Evolutionary conservation across 768 basidiomycete genomes (phyloP).

Genomic region (Peribolospora baueri): DNA sequence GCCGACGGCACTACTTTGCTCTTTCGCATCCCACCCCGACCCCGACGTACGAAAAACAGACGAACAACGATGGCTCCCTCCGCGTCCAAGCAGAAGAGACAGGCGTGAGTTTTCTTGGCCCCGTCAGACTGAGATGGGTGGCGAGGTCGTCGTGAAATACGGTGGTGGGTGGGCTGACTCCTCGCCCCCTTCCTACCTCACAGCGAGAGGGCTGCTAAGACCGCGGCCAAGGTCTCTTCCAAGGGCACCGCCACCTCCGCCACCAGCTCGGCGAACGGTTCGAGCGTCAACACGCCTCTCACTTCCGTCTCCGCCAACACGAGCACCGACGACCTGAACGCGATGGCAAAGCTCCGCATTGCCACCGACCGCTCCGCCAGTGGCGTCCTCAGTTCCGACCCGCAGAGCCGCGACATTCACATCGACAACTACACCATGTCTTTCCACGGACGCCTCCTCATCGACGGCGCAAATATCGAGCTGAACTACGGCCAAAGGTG

Average conservation of each 20-base stretch:
- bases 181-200: background rate
- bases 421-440: constrained; percentile 86
- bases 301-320: constrained; percentile 57
- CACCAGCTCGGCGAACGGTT: constrained; percentile 36
- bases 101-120: constrained; percentile 29
- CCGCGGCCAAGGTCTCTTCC: constrained; percentile 22
- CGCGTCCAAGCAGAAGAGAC: constrained; percentile 47
- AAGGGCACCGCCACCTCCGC: constrained; percentile 28
- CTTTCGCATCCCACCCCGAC: too few relatives aligned
- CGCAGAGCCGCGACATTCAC: constrained; percentile 86
- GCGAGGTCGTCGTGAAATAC: too few relatives aligned
- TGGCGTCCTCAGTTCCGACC: constrained; percentile 79
- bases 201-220: constrained; percentile 30
- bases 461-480: constrained; percentile 37
- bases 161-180: too few relatives aligned
- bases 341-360: constrained; percentile 67
- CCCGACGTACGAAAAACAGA: background rate
- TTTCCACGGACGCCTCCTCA: constrained; percentile 69
- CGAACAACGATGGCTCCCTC: constrained; percentile 18
- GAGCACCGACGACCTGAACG: constrained; percentile 47
- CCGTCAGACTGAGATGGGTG: background rate
- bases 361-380: constrained; percentile 65
- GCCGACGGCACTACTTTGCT: too few relatives aligned
- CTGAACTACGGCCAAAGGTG: constrained; percentile 65
- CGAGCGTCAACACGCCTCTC: constrained; percentile 47